Base-by-base conservation (phyloP, 257 asterid species). In the Fraxinus anomala region DNA sequence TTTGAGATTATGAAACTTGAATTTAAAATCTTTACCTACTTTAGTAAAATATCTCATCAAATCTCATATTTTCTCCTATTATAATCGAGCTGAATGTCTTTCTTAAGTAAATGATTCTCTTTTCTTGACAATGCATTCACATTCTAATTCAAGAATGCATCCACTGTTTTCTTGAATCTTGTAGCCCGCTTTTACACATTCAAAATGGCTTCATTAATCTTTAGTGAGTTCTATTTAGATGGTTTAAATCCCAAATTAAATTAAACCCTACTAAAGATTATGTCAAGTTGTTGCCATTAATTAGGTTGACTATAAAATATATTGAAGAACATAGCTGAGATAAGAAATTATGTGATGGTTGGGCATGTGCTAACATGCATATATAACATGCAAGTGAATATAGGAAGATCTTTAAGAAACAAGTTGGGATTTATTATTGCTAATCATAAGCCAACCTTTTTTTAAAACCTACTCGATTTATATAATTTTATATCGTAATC, bases 311-410 rank as follows among this genome's bases (percentile, higher is more conserved):
- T 74, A 9, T 68, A 76, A 5, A 70, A 56, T 56, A 56, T 56
- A 3, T 76, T 70, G 76, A 1, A 69, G 74, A 76, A 42, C 51
- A 65, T 40, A 51, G 68, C 36, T 40, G 73, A 36, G 78, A 70
- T 33, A 67, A 61, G 56, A 37, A 79, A 56, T 37, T 73, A 76
- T 63, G 69, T 21, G 73, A 47, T 68, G 80, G 73, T 79, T 80
- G 73, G 80, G 82, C 86, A 92, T 85, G 93, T 90, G 89, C 79
- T 76, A 81, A 78, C 94, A 88, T 91, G 91, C 82, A 84, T 80
- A 79, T 82, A 84, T 77, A 87, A 81, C 90, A 88, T 87, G 30
- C 1, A 28, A 73, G 79, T 77, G 73, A 80, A 77, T 83, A 87
- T 83, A 91, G 87, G 88, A 61, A 82, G 83, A 88, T 85, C 79